phyloP scores from a whole-genome alignment of 2,329 filamentous ascomycete genomes.

The Lachnellula subtilissima region DNA sequence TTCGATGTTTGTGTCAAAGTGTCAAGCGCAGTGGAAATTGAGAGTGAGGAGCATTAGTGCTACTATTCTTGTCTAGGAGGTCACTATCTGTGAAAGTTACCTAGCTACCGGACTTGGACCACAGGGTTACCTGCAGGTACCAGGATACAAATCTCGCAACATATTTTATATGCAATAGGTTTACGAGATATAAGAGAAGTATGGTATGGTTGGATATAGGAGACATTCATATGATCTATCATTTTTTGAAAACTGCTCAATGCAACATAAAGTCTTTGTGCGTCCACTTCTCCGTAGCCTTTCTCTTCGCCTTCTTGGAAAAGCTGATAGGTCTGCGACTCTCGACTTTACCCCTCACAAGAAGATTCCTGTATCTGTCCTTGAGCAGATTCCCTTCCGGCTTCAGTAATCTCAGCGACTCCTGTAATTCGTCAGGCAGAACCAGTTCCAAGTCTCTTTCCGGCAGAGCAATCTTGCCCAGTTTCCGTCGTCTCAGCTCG shows the following conservation, averaged over 20 bases:
- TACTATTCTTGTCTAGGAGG: too few species aligned
- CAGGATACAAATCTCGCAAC: too few species aligned
- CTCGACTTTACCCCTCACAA: conserved; percentile 88
- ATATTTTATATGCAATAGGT: too few species aligned
- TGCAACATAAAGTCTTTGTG: conserved; percentile 78
- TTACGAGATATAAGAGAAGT: too few species aligned
- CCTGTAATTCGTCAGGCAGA: conserved; percentile 75
- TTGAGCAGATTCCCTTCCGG: conserved; percentile 94
- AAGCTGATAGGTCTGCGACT: conserved; percentile 72
- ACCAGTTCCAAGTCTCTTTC: conserved; percentile 78
- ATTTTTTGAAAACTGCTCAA: conserved; percentile 11
- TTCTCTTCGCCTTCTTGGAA: conserved; percentile 74
- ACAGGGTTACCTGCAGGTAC: too few species aligned
- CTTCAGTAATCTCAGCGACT: conserved; percentile 76
- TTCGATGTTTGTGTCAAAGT: too few species aligned
- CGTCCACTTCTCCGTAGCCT: conserved; percentile 91
- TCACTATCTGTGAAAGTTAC: too few species aligned
- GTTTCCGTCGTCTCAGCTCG: conserved; percentile 63
- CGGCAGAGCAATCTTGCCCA: conserved; percentile 70
- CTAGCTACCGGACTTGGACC: too few species aligned
- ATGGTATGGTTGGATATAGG: too few species aligned
- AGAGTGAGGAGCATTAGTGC: too few species aligned
- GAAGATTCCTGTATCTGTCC: conserved; percentile 83
- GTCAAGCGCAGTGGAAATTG: too few species aligned
- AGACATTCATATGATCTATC: not conserved